phyloP scores from a whole-genome alignment of 106 monocot species.

The Allium sativum region DNA sequence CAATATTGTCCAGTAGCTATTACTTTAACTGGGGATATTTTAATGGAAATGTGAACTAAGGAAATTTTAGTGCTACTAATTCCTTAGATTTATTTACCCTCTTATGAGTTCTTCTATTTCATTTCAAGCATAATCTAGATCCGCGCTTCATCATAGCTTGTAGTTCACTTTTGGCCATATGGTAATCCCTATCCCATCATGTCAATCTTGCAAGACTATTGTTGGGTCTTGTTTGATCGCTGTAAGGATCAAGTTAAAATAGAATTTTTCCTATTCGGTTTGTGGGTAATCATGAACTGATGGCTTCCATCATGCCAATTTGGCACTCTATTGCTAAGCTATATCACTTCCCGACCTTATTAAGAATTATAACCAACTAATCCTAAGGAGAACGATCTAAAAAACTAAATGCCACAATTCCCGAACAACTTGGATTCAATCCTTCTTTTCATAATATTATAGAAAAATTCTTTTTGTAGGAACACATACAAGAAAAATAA shows the following conservation, averaged over 20 bases:
- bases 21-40: too few species aligned
- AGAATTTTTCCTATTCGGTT: background rate
- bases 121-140: background rate
- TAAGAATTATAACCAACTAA: background rate
- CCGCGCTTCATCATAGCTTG: background rate
- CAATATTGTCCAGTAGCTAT: too few species aligned
- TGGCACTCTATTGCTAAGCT: background rate
- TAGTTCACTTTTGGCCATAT: background rate
- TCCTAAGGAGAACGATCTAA: background rate
- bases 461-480: background rate
- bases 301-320: background rate
- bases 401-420: background rate
- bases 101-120: background rate
- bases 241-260: background rate
- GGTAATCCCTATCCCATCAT: background rate
- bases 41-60: too few species aligned
- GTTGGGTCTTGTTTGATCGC: background rate
- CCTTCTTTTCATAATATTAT: background rate
- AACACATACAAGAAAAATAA: background rate
- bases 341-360: background rate
- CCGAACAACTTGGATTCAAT: background rate
- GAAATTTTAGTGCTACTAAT: too few species aligned
- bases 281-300: background rate
- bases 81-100: too few species aligned
- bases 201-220: background rate